Base-by-base conservation (phyloP, 2,329 filamentous ascomycete genomes). In the Hypoxylon sp. region DNA sequence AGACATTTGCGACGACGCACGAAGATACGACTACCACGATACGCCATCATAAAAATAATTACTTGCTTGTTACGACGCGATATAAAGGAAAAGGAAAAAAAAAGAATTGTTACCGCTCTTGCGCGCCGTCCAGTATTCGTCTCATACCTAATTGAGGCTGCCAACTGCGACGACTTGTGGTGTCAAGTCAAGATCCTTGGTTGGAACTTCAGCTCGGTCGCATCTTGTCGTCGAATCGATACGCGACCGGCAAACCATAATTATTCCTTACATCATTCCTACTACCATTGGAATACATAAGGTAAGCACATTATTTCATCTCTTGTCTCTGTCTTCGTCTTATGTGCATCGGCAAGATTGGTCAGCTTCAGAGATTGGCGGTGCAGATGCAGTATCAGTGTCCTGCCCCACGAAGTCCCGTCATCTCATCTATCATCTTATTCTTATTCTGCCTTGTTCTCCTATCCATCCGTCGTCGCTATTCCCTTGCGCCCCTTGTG, bases 281-380 rank as follows among this genome's bases (percentile, higher is more conserved):
- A 59, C 48, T 49, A 32, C 22, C 48, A 61, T 51, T 61, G 51
- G 24, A 49, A 62, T 55, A 64, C n/a, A n/a, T n/a, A n/a, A n/a
- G 63, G 65, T 68, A 68, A 68, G 65, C 65, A 59, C 52, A 15
- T 57, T 15, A 52, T 62, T 66, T 63, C 44, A 48, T 22, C 20
- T 60, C n/a, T 46, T 53, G 30, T 50, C 19, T 47, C 22, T 24
- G 7, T 46, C 39, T 46, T 28, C 2, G 19, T 56, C 32, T 5
- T 37, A 10, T 17, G 22, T 52, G n/a, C n/a, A n/a, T n/a, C n/a
- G n/a, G n/a, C n/a, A n/a, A n/a, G n/a, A 26, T 26, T 46, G 10
- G 43, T 13, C 11, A 6, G 5, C 20, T 13, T 20, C n/a, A 20
- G 17, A 19, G 17, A 43, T 6, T 43, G 39, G 39, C 39, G 13